Evolutionary conservation across 768 basidiomycete species (phyloP), one percentile per base, ranked within the genome.

Genomic region (Leccinum incarnatum): DNA sequence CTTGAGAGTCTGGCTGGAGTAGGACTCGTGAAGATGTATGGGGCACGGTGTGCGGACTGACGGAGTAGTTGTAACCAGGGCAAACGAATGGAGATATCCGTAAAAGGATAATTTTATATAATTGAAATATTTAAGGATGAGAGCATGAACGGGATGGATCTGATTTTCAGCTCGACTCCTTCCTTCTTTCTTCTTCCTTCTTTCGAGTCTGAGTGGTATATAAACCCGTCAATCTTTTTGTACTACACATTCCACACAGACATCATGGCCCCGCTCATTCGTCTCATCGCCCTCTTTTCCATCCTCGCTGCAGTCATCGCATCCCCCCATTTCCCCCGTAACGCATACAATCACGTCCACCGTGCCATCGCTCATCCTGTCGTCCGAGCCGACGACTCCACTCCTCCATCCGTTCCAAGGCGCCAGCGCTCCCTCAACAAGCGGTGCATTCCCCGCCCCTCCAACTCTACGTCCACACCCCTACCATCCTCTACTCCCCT

Each of bases 21-120:
- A 17, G 81, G 78, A 23, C 72, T 96, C 59, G 87, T 91, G n/a
- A 92, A 92, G 76, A 93, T 92, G 88, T 95, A 91, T 68, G 86
- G 81, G 0, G 83, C 87, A 1, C 79, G 78, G 65, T 78, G 76
- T 5, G 75, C n/a, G 1, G 55, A 53, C 17, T 49, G 25, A 51
- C 2, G 30, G 32, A 34, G 32, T 12, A 12, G 12, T 14, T 17
- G 30, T 51, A 32, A 45, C 42, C 5, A 45, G n/a, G 42, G 19
- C 5, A 5, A 45, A 19, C 42, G 19, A 45, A 45, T 45, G 42
- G 42, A 45, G 42, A 45, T 45, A 19, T 45, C 42, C 42, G 42
- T 19, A 45, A 45, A 45, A 45, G 42, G 42, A 45, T 45, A 45
- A 45, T 42, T n/a, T 42, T 42, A 45, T n/a, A n/a, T 7, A 51